Percentiles rank a stretch among this genome's conserved stretches.
These are phyloP conservation scores for Vachellia collinsii DNA, from an alignment of 306 rosid species.

Conservation along the genomic window DNA sequence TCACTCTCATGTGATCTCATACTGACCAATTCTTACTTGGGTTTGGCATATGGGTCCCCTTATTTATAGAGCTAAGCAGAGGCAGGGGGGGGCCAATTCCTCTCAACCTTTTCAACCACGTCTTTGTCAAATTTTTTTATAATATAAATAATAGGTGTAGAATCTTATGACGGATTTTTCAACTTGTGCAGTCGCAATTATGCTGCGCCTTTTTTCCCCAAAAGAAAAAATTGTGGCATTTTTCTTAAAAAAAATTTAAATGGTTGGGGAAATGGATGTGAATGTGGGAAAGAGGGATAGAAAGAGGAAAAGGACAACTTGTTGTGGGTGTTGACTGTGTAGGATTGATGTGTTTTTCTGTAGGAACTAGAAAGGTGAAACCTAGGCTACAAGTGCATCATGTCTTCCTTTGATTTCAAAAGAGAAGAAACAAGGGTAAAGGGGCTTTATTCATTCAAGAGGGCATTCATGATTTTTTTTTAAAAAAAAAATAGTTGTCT, in stretches of 20 bases:
- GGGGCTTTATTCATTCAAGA: no score
- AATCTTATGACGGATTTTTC: background rate
- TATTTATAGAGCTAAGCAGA: conserved; percentile 26
- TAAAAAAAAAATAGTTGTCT: no score
- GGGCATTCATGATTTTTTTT: no score
- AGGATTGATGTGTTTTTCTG: background rate
- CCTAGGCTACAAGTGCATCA: background rate
- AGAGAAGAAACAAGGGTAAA: background rate
- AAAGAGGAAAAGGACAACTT: background rate
- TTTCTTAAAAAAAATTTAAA: background rate
- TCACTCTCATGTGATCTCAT: background rate
- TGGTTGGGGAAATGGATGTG: background rate
- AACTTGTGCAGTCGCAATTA: background rate
- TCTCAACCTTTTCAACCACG: background rate
- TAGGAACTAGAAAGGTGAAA: background rate
- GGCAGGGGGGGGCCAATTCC: background rate
- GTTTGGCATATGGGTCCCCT: background rate
- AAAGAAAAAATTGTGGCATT: background rate
- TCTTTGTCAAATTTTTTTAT: background rate
- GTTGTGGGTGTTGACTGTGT: conserved; percentile 11
- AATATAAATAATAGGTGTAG: background rate
- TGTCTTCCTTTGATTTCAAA: background rate
- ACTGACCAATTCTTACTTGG: background rate
- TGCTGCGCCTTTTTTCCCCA: background rate
- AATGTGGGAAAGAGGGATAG: background rate